Conservation (phyloP, 2,329 filamentous ascomycete species). For the Apiospora marii region DNA sequence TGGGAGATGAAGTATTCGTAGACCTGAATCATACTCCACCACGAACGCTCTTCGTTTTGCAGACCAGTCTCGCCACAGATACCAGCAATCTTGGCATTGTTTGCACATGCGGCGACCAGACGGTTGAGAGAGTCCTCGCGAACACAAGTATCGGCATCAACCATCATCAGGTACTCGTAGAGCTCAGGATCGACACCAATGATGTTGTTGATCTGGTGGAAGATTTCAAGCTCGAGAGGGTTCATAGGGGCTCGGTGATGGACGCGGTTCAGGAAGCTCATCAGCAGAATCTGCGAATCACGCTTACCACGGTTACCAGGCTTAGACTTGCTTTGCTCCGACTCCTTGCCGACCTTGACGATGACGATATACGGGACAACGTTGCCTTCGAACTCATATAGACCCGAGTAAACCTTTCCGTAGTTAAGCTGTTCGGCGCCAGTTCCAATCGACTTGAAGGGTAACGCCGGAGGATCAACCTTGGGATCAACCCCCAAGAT, state of each 20-base stretch:
- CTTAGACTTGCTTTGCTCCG: slow-evolving; percentile 88
- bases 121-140: slow-evolving; percentile 91
- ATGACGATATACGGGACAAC: slow-evolving; percentile 96
- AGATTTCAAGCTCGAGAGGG: slow-evolving; percentile 95
- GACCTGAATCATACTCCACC: slow-evolving; percentile 99
- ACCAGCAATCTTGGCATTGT: slow-evolving; percentile 94
- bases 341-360: slow-evolving; percentile 97
- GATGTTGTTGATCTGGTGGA: slow-evolving; percentile 99
- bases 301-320: slow-evolving; percentile 98
- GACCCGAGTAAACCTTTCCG: slow-evolving; percentile 96
- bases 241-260: slow-evolving; percentile 95
- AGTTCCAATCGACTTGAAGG: slow-evolving; percentile 90
- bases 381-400: slow-evolving; percentile 97
- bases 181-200: slow-evolving; percentile 97
- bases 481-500: slow-evolving; percentile 97
- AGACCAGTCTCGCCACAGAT: slow-evolving; percentile 97
- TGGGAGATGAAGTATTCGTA: slow-evolving; percentile 99
- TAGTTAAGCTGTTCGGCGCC: slow-evolving; percentile 96
- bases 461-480: slow-evolving; percentile 90
- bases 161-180: slow-evolving; percentile 97
- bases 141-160: slow-evolving; percentile 96
- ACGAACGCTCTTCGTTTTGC: slow-evolving; percentile 92
- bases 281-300: slow-evolving; percentile 93
- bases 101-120: slow-evolving; percentile 89
- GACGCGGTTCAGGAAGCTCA: slow-evolving; percentile 98